phyloP scores from a whole-genome alignment of 2,329 filamentous ascomycete species.

The Fusarium oxysporum region DNA sequence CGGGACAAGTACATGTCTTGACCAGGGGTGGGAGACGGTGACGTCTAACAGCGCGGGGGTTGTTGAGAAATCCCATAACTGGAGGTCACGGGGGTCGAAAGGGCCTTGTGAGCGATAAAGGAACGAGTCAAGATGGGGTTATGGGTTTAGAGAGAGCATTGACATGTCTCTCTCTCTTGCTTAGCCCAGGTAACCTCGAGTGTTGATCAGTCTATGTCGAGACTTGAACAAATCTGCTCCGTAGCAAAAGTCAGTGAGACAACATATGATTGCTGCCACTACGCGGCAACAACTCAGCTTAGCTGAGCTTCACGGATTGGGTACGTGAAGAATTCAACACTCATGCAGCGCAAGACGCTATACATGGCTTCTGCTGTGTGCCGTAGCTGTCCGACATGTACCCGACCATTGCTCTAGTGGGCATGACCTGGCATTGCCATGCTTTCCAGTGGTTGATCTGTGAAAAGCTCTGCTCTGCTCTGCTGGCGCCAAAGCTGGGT shows the following conservation, averaged over 20 bases:
- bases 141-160: slow-evolving; percentile 18
- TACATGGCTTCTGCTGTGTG: slow-evolving; percentile 18
- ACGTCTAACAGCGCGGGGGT: slow-evolving; percentile 41
- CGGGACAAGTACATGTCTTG: slow-evolving; percentile 23
- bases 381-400: slow-evolving; percentile 22
- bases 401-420: slow-evolving; percentile 1
- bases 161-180: slow-evolving; percentile 3
- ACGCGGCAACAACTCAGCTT: slow-evolving; percentile 13
- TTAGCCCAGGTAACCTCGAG: not conserved
- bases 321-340: not conserved
- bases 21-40: slow-evolving; percentile 26
- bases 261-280: slow-evolving; percentile 20
- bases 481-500: slow-evolving; percentile 16
- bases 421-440: slow-evolving; percentile 11
- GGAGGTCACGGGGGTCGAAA: slow-evolving; percentile 38
- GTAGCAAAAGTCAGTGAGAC: slow-evolving; percentile 9
- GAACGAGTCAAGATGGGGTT: slow-evolving; percentile 14
- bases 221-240: not conserved
- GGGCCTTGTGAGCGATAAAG: slow-evolving; percentile 16
- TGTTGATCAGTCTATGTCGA: not conserved
- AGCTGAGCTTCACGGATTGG: not conserved
- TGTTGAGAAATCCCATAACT: slow-evolving; percentile 20
- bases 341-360: slow-evolving; percentile 21
- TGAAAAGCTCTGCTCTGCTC: slow-evolving; percentile 32
- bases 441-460: slow-evolving; percentile 26